Conservation (phyloP, 2,329 filamentous ascomycete species). For the Metarhizium humberi region DNA sequence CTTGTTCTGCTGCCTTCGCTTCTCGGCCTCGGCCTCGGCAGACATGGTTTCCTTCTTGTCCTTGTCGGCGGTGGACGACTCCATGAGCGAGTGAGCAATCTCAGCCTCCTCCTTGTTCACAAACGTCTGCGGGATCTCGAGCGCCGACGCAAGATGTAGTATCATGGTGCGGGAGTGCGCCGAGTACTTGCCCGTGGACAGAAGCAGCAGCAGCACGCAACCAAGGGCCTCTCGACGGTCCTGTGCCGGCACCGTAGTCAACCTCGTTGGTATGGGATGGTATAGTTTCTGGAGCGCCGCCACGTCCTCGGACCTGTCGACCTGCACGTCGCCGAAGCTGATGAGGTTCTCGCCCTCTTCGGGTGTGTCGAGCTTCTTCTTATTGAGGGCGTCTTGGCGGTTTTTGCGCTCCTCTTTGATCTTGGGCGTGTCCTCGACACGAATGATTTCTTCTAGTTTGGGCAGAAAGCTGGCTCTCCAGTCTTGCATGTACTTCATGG, state of each 20-base stretch:
- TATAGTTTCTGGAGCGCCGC: constrained; percentile 41
- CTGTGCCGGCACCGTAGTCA: constrained; percentile 44
- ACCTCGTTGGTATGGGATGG: constrained; percentile 41
- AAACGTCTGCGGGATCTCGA: constrained; percentile 51
- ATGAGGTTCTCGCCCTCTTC: constrained; percentile 30
- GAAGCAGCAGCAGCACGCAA: constrained; percentile 58
- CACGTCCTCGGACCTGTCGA: constrained; percentile 28
- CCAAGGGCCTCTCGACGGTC: constrained; percentile 58
- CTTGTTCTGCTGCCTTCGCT: constrained; percentile 62
- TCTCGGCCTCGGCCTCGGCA: constrained; percentile 67
- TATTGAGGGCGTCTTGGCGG: constrained; percentile 33
- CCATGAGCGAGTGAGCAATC: constrained; percentile 65
- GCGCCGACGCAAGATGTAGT: constrained; percentile 57
- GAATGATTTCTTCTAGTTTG: constrained; percentile 59
- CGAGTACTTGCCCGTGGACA: constrained; percentile 66
- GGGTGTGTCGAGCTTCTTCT: constrained; percentile 23
- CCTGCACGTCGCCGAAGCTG: constrained; percentile 26
- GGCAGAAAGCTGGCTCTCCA: constrained; percentile 66
- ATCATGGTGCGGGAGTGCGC: constrained; percentile 63
- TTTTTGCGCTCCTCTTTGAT: constrained; percentile 36
- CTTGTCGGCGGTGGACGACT: constrained; percentile 44
- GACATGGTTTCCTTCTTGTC: constrained; percentile 44
- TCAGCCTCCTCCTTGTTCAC: constrained; percentile 64
- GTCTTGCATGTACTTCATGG: constrained; percentile 62
- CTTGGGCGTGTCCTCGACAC: constrained; percentile 37